Evolutionary conservation across 2,329 filamentous ascomycete species (phyloP), one percentile per base, ranked within the genome.

Genomic region (Bisporella sp.): DNA sequence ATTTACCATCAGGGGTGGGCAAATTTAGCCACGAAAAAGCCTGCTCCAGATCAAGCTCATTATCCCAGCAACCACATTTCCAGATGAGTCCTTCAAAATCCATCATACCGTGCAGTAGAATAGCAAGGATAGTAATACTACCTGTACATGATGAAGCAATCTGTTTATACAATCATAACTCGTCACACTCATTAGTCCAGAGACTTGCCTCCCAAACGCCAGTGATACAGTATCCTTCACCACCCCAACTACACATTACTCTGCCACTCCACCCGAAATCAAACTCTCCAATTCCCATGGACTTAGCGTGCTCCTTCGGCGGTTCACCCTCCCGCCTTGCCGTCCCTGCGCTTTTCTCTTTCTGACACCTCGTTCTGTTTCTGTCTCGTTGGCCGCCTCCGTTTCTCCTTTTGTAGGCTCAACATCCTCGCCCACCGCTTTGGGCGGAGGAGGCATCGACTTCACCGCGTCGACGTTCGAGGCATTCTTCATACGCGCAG

Each of bases 281-380:
- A 87, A 64, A 42, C 76, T 80, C 68, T 87, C 78, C 62, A 91
- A 68, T 67, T 92, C 87, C 73, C 84, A 85, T 3, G 85, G 82
- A 60, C 79, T 89, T 32, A 92, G 70, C 21, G 87, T 91, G 61
- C 85, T 89, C 64, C 87, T 77, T 62, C 87, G 75, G 62, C 85
- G 73, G 53, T 77, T 84, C 3, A 80, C 73, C 71, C 64, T 67
- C 62, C 61, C 66, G 62, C 51, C 64, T 56, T 46, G 66, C 58
- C 55, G 64, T 60, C 42, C 54, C 48, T 54, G 62, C 12, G 52
- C 70, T 63, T 78, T 78, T 32, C 76, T 54, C 49, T 65, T 71
- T 45, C 56, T 58, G 12, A 45, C 58, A 6, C 39, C 48, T 32
- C 52, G 46, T 4, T 42, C 48, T 29, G 44, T 51, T n/a, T 56